Evolutionary conservation across 805 yeast genomes (phyloP), one percentile per base, ranked within the genome.

Genomic region (Nakazawaea holstii): DNA sequence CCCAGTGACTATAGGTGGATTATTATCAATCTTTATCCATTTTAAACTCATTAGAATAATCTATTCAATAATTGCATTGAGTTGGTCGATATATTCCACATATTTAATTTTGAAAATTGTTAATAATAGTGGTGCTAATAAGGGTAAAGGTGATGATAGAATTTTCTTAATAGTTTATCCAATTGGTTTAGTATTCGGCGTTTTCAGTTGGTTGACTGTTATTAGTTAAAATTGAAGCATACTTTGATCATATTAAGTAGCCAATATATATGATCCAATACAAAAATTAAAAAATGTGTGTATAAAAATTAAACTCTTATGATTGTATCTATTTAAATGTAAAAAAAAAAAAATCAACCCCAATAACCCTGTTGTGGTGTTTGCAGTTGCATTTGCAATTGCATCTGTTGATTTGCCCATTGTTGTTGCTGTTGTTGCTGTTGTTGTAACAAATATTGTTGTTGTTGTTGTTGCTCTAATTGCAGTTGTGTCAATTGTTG

Each of bases 81-180:
- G 60, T 3, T 79, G 84, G 84, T 74, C 82, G 43, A 67, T 76
- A 9, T 70, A 72, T 45, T 75, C 80, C 35, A 77, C 77, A 1
- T 68, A 70, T 52, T 64, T 78, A 65, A 69, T 80, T 39, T 62
- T 79, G 49, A 73, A 74, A 50, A 77, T 80, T 54, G 58, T 64
- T 31, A 63, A 58, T 45, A 65, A 65, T 49, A 61, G 68, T 52
- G 63, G 62, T 41, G 55, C 63, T 15, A 53, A 54, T 28, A 66
- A 68, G 20, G 79, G 74, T 4, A 79, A 74, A 11, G 71, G 75
- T 26, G 82, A 80, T 24, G 79, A 79, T 17, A 65, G 82, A 48
- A 69, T 77, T 2, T 62, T 76, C 24, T 63, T 79, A 46, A 79
- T 80, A 45, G 65, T 77, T 6, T 77, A 76, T 52, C 84, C 84